These are phyloP conservation scores for Nemania sp. DNA, from an alignment of 2,329 filamentous ascomycete species.

Conservation along the genomic window DNA sequence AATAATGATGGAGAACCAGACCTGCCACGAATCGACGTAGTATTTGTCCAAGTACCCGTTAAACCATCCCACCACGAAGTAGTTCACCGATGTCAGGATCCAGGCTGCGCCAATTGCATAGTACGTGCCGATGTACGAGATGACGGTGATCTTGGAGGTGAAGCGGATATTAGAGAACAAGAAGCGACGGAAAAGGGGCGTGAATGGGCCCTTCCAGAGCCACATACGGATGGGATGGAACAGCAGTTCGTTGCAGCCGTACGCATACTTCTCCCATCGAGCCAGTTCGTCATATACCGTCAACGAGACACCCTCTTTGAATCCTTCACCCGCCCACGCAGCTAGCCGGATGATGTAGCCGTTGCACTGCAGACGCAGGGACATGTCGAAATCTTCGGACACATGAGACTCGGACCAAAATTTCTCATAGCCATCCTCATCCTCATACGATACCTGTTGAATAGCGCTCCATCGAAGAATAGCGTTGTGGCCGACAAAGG, in stretches of 20 bases:
- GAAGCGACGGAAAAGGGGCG: constrained; percentile 65
- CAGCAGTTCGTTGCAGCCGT: constrained; percentile 71
- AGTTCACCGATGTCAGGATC: constrained; percentile 70
- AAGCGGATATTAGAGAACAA: constrained; percentile 64
- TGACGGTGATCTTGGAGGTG: constrained; percentile 71
- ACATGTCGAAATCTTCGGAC: constrained; percentile 79
- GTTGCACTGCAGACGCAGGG: constrained; percentile 69
- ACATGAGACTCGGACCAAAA: constrained; percentile 79
- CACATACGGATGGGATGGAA: constrained; percentile 70
- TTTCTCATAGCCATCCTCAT: constrained; percentile 64
- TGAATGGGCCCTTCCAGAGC: constrained; percentile 66
- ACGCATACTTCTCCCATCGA: constrained; percentile 76
- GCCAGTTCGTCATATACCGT: constrained; percentile 74
- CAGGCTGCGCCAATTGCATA: constrained; percentile 72
- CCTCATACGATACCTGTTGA: constrained; percentile 60
- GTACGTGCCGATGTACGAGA: constrained; percentile 63
- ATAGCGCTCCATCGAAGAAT: constrained; percentile 71
- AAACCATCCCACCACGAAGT: constrained; percentile 73
- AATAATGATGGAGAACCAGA: constrained; percentile 80
- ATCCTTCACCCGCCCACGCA: constrained; percentile 69
- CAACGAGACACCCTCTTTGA: constrained; percentile 74
- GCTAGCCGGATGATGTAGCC: constrained; percentile 72
- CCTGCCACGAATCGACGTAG: constrained; percentile 73
- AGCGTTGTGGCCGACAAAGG: constrained; percentile 79
- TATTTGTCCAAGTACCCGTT: constrained; percentile 68